phyloP scores from a whole-genome alignment of 352 stramenopile genomes.

The Peronosclerospora sorghi region DNA sequence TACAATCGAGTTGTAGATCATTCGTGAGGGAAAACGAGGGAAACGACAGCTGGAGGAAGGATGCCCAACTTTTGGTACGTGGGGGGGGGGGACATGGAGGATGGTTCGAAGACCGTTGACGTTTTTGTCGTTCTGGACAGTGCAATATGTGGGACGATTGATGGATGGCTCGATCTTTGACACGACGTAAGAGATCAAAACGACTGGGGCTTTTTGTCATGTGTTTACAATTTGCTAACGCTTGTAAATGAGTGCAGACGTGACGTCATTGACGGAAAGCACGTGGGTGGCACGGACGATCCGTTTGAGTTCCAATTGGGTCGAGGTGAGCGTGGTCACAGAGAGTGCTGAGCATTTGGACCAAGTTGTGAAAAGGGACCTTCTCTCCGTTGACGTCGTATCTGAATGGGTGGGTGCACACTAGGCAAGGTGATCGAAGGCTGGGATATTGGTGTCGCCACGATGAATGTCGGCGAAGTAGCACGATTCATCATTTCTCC shows the following conservation, averaged over 20 bases:
- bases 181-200: conserved; percentile 37
- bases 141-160: conserved; percentile 76
- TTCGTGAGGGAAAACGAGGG: conserved; percentile 40
- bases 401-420: neutral
- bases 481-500: conserved; percentile 78
- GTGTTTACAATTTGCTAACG: neutral
- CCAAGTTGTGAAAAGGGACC: no score
- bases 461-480: conserved; percentile 68
- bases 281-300: conserved; percentile 75
- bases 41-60: conserved; percentile 62
- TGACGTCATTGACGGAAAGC: conserved; percentile 70
- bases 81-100: neutral
- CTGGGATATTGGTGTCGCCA: conserved; percentile 76
- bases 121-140: conserved; percentile 10
- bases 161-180: conserved; percentile 83
- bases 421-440: conserved; percentile 80
- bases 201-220: neutral
- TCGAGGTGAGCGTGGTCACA: conserved; percentile 27
- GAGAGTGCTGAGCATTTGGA: no score
- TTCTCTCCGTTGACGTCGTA: no score
- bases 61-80: conserved; percentile 63
- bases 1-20: conserved; percentile 17
- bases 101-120: neutral
- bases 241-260: conserved; percentile 23
- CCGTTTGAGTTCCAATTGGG: conserved; percentile 79